These are phyloP conservation scores for Phyllosticta ampelicida DNA, from an alignment of 2,329 filamentous ascomycete species.

Conservation along the genomic window DNA sequence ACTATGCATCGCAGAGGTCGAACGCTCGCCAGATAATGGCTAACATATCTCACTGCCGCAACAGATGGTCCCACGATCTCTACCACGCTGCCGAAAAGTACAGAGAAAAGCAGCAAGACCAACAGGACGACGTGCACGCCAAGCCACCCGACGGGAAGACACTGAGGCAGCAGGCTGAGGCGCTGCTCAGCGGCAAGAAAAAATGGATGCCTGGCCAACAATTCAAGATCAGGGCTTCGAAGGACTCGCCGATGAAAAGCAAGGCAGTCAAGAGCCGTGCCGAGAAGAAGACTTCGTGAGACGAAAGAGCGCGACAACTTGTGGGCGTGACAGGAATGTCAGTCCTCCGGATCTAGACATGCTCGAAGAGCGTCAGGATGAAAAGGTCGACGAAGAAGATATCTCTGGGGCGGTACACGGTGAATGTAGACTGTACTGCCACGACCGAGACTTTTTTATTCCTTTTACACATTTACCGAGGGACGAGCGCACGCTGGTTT, in stretches of 20 bases:
- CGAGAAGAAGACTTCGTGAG: not conserved
- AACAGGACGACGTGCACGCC: conserved; percentile 15
- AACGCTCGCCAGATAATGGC: not conserved
- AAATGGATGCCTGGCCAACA: conserved; percentile 24
- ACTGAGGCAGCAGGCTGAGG: conserved; percentile 17
- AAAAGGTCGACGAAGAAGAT: conserved; percentile 19
- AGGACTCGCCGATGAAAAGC: not conserved
- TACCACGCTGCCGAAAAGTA: conserved; percentile 42
- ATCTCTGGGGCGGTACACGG: not conserved
- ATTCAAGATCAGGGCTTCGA: not conserved
- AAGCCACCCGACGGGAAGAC: conserved; percentile 13
- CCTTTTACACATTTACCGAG: too few species aligned
- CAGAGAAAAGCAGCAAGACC: conserved; percentile 27
- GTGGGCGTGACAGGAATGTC: not conserved
- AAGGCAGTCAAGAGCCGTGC: not conserved
- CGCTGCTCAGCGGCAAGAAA: conserved; percentile 19
- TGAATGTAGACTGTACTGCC: not conserved
- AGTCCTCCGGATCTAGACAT: not conserved
- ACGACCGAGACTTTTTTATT: not conserved
- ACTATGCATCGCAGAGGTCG: not conserved
- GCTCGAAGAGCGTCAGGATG: conserved; percentile 5
- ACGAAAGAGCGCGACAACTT: not conserved
- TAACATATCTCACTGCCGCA: not conserved
- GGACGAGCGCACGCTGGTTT: not conserved
- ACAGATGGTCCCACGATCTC: conserved; percentile 52